Evolutionary conservation across 805 yeast species (phyloP).

Genomic region (Suhomyces xylopsoci): DNA sequence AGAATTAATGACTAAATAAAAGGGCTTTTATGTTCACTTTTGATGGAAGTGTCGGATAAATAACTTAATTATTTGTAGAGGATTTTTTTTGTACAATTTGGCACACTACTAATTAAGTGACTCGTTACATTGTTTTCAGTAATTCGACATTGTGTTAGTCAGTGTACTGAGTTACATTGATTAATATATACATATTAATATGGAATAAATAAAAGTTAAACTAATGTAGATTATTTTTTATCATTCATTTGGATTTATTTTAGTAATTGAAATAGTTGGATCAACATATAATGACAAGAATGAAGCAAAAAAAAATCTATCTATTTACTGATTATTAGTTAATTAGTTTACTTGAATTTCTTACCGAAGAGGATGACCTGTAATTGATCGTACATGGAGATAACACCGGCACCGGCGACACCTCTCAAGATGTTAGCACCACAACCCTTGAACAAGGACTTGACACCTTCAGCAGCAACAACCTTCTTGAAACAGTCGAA

Average conservation of each 20-base stretch:
- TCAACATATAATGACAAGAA: slow-evolving; percentile 2
- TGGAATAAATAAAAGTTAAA: slow-evolving; percentile 1
- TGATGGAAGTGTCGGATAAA: too few relatives aligned
- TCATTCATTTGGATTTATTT: neutral
- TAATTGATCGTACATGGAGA: slow-evolving; percentile 95
- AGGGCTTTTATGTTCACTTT: neutral
- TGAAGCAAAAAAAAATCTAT: slow-evolving; percentile 1
- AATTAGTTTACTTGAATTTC: slow-evolving; percentile 66
- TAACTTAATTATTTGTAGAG: too few relatives aligned
- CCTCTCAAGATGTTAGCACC: slow-evolving; percentile 99
- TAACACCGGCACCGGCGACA: slow-evolving; percentile 99
- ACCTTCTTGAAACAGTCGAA: slow-evolving; percentile 88
- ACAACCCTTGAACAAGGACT: slow-evolving; percentile 96
- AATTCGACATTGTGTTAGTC: too few relatives aligned
- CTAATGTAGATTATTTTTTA: neutral
- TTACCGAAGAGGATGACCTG: slow-evolving; percentile 94
- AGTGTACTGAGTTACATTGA: neutral
- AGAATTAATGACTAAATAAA: neutral
- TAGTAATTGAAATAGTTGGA: neutral
- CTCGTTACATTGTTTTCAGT: too few relatives aligned
- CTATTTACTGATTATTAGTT: slow-evolving; percentile 6
- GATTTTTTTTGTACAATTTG: too few relatives aligned
- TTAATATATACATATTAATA: slow-evolving; percentile 3
- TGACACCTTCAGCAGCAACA: slow-evolving; percentile 93
- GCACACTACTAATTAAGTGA: too few relatives aligned